Percentiles rank a stretch among this genome's conserved stretches.
Conservation (phyloP, 495 filamentous ascomycete species). For the Neurospora terricola region DNA sequence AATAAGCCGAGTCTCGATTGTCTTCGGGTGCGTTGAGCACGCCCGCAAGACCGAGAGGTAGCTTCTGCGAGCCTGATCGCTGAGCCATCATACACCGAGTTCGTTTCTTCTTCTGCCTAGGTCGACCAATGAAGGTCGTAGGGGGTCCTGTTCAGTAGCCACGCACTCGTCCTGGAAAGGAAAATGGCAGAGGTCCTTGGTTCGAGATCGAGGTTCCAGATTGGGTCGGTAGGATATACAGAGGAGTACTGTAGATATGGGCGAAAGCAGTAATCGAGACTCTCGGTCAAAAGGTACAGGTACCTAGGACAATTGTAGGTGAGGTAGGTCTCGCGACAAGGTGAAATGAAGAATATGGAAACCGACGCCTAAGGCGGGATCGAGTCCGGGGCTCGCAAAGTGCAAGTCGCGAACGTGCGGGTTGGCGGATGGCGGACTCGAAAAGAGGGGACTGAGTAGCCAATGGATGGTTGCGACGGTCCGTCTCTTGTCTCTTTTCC, state of each 20-base stretch:
- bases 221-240: not conserved
- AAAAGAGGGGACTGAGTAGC: not conserved
- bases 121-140: not conserved
- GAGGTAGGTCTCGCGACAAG: not conserved
- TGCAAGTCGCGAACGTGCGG: not conserved
- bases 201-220: not conserved
- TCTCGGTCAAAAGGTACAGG: not conserved
- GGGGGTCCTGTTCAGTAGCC: not conserved
- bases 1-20: constrained; percentile 45
- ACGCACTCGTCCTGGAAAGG: not conserved
- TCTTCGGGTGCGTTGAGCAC: constrained; percentile 42
- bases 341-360: not conserved
- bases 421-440: not conserved
- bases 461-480: not conserved
- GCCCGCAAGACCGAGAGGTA: constrained; percentile 36
- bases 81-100: constrained; percentile 19
- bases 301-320: not conserved
- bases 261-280: not conserved
- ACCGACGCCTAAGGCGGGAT: not conserved
- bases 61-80: constrained; percentile 34
- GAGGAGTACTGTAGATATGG: not conserved
- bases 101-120: not conserved
- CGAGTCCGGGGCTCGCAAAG: not conserved
- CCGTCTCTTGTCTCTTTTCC: not conserved
- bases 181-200: not conserved